phyloP scores from a whole-genome alignment of 805 yeast species.

The Diddensiella caesifluorescens region DNA sequence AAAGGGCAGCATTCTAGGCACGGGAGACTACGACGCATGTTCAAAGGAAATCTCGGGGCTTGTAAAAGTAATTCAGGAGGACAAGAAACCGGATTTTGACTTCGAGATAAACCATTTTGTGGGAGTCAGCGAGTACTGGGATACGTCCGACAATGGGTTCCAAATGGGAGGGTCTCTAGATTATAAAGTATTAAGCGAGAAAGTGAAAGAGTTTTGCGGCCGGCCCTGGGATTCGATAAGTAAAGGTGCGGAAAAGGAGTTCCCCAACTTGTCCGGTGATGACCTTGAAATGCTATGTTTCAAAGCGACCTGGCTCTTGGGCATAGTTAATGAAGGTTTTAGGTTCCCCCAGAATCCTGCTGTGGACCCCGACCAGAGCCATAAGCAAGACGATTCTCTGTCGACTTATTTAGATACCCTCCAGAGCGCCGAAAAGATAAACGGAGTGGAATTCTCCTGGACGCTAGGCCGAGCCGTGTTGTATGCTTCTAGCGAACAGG shows the following conservation, averaged over 20 bases:
- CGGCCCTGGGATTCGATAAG: slow-evolving; percentile 58
- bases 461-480: slow-evolving; percentile 83
- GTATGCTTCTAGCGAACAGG: slow-evolving; percentile 66
- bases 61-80: slow-evolving; percentile 30
- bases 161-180: slow-evolving; percentile 77
- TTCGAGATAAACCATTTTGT: slow-evolving; percentile 77
- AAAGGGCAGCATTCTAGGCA: slow-evolving; percentile 46
- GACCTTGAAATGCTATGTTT: slow-evolving; percentile 72
- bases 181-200: slow-evolving; percentile 63
- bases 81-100: slow-evolving; percentile 59
- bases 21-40: slow-evolving; percentile 77
- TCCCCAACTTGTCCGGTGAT: slow-evolving; percentile 50
- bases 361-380: slow-evolving; percentile 8
- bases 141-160: slow-evolving; percentile 87
- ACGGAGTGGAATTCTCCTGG: slow-evolving; percentile 91
- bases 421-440: slow-evolving; percentile 72
- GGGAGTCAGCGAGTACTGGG: slow-evolving; percentile 97
- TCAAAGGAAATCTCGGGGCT: slow-evolving; percentile 67
- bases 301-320: slow-evolving; percentile 91
- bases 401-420: slow-evolving; percentile 47
- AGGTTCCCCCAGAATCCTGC: slow-evolving; percentile 51
- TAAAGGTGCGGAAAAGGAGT: slow-evolving; percentile 48
- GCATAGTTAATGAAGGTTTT: slow-evolving; percentile 86
- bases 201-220: slow-evolving; percentile 69
- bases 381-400: slow-evolving; percentile 5